These are phyloP conservation scores for Balakata baccata DNA, from an alignment of 345 rosid species.

Conservation along the genomic window DNA sequence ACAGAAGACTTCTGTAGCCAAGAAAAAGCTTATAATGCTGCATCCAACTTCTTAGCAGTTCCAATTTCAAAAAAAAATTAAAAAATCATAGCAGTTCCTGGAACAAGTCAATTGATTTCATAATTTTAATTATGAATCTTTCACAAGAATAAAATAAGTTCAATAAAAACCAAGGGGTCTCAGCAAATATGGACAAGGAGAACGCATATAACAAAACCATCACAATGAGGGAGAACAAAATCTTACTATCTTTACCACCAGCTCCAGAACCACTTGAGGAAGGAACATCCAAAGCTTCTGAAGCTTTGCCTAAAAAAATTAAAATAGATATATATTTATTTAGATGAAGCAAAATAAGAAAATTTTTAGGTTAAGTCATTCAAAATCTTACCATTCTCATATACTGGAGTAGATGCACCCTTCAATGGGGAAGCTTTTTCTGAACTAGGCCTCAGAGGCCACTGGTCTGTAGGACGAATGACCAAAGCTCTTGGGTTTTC, in stretches of 20 bases:
- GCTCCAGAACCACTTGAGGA: conserved; percentile 34
- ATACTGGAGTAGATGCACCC: conserved; percentile 33
- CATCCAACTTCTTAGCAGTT: background rate
- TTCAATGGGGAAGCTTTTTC: conserved; percentile 50
- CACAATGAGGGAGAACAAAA: background rate
- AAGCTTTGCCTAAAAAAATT: conserved; percentile 34
- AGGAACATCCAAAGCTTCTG: conserved; percentile 25
- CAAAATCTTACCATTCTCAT: conserved; percentile 50
- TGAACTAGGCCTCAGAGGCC: conserved; percentile 45
- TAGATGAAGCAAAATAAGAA: background rate
- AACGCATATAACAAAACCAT: background rate
- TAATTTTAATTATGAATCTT: background rate
- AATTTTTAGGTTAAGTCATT: background rate
- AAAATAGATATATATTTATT: background rate
- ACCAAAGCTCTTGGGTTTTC: conserved; percentile 91
- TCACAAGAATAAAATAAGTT: background rate
- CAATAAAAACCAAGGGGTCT: background rate
- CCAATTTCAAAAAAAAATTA: too few relatives aligned
- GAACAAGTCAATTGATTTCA: background rate
- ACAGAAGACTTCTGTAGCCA: background rate
- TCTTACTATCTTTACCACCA: conserved; percentile 42
- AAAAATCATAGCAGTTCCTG: background rate
- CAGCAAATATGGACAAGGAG: background rate
- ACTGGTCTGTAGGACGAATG: conserved; percentile 57
- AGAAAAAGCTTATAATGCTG: background rate